These are phyloP conservation scores for Pythium utonaiense DNA, from an alignment of 352 stramenopile species.

Conservation along the genomic window DNA sequence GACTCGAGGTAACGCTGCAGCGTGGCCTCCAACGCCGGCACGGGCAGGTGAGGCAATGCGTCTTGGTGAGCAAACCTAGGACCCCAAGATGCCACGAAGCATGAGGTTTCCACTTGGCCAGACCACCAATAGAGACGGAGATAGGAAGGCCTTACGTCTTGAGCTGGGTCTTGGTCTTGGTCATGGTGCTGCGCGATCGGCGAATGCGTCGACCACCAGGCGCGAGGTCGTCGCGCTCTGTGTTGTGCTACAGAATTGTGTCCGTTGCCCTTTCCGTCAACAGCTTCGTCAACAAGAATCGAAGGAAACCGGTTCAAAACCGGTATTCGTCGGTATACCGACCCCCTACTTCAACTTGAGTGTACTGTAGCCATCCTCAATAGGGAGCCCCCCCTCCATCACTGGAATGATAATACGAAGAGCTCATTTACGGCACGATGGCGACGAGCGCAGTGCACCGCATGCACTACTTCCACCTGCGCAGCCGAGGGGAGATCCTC, in stretches of 20 bases:
- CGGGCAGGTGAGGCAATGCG: conserved; percentile 65
- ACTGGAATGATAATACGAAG: no score
- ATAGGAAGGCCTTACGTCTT: conserved; percentile 24
- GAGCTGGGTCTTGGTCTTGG: conserved; percentile 17
- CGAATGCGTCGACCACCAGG: not conserved
- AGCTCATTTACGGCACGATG: no score
- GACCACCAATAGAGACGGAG: no score
- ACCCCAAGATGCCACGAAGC: not conserved
- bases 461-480: conserved; percentile 43
- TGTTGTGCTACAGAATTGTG: no score
- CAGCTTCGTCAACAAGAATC: no score
- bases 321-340: not conserved
- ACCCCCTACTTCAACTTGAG: not conserved
- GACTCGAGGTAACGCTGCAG: conserved; percentile 76
- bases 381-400: not conserved
- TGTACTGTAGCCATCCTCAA: not conserved
- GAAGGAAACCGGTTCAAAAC: not conserved
- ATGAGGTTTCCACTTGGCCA: not conserved
- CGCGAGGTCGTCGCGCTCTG: no score
- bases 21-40: conserved; percentile 84
- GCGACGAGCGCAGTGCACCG: conserved; percentile 6
- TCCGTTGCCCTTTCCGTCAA: no score
- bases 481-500: conserved; percentile 39
- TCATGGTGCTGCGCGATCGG: conserved; percentile 10
- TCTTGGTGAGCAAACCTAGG: conserved; percentile 54